phyloP scores from a whole-genome alignment of 352 stramenopile species.

The Phytophthora pluvialis region DNA sequence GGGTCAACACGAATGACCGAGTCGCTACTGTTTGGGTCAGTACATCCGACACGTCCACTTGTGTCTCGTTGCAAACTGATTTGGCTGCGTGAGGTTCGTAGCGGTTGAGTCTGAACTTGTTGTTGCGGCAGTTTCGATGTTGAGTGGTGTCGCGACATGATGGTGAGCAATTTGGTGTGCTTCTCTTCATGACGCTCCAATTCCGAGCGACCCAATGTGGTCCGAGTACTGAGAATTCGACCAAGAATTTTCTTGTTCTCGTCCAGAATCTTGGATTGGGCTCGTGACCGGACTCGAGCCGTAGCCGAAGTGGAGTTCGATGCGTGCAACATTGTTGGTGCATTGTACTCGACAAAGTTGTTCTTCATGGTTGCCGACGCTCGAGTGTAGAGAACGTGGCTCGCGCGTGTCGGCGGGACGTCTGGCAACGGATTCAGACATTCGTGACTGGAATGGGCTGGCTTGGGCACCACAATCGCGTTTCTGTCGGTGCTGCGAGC shows the following conservation, averaged over 20 bases:
- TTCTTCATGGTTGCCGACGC: conserved; percentile 53
- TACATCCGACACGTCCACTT: neutral
- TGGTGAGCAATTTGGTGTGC: conserved; percentile 44
- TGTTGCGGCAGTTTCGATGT: conserved; percentile 26
- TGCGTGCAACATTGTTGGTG: conserved; percentile 33
- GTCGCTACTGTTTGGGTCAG: neutral
- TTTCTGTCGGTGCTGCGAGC: conserved; percentile 21
- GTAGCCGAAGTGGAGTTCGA: conserved; percentile 40
- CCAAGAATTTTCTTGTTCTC: conserved; percentile 64
- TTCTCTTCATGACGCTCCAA: conserved; percentile 50
- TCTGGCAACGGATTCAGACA: conserved; percentile 32
- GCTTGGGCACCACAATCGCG: conserved; percentile 27
- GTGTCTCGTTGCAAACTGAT: conserved; percentile 6
- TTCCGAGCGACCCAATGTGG: conserved; percentile 45
- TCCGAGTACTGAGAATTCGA: conserved; percentile 53
- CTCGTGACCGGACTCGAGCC: conserved; percentile 32
- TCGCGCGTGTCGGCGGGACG: conserved; percentile 36
- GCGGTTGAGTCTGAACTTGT: conserved; percentile 1
- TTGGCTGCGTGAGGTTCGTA: conserved; percentile 25
- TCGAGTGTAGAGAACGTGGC: conserved; percentile 57
- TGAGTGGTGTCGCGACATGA: conserved; percentile 49
- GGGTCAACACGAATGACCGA: conserved; percentile 17
- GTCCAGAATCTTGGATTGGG: conserved; percentile 46
- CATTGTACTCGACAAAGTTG: conserved; percentile 58
- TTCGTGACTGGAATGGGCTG: conserved; percentile 28